Percentiles rank a stretch among this genome's conserved stretches.
phyloP scores from a whole-genome alignment of 148 eudicot species.

The Polygonum aviculare region DNA sequence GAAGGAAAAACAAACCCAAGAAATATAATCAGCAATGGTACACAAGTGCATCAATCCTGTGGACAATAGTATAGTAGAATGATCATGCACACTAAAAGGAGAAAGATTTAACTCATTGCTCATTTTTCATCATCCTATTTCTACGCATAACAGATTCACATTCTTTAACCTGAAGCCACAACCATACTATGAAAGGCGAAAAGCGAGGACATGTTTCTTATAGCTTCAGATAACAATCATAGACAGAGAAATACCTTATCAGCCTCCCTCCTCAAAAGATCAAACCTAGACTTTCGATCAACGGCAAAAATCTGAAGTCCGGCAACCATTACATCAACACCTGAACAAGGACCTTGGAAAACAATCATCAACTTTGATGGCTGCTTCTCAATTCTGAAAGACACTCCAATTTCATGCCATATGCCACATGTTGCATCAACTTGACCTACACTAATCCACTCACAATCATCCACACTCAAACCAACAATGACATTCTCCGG shows the following conservation, averaged over 20 bases:
- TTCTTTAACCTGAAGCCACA: no score
- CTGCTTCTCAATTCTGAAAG: slow-evolving; percentile 78
- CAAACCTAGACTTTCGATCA: slow-evolving; percentile 61
- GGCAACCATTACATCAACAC: slow-evolving; percentile 73
- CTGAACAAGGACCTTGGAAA: slow-evolving; percentile 76
- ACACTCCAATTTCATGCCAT: slow-evolving; percentile 88
- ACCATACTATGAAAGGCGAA: no score
- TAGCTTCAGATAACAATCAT: neutral
- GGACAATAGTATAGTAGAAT: no score
- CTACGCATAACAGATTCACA: neutral
- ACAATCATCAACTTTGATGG: slow-evolving; percentile 63
- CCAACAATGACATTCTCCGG: slow-evolving; percentile 71
- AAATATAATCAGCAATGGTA: neutral
- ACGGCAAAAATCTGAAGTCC: slow-evolving; percentile 82
- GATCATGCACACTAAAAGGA: neutral
- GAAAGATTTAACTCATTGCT: no score
- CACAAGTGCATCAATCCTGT: neutral
- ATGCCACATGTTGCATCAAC: slow-evolving; percentile 49
- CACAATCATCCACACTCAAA: slow-evolving; percentile 48
- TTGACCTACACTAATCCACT: slow-evolving; percentile 89
- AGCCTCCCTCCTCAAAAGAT: slow-evolving; percentile 40
- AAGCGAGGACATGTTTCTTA: no score
- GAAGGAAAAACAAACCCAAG: neutral
- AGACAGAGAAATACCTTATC: slow-evolving; percentile 45
- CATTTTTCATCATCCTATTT: no score